Evolutionary conservation across 768 basidiomycete species (phyloP), one percentile per base, ranked within the genome.

Genomic region (Collybia mongolica): DNA sequence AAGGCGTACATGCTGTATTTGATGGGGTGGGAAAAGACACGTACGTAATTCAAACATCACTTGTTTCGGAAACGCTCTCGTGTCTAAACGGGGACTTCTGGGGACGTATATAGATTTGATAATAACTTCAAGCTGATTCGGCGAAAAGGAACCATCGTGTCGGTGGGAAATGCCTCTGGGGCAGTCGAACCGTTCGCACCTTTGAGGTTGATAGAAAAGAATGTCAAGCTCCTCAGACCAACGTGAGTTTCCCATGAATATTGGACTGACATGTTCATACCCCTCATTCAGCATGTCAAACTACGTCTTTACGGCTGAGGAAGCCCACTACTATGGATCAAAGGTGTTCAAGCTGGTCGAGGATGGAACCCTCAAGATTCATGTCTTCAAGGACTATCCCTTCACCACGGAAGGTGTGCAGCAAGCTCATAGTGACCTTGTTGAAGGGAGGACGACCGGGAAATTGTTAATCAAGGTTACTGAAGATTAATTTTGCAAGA

Each of bases 1-100:
- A 84, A 56, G 90, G 92, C 14, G 90, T 93, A 4, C 81, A 96
- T 54, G 95, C 83, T 14, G 80, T 93, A 19, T 96, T 88, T 60
- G 96, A 99, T 60, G 96, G 96, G 23, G 93, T 99, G n/a, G 96
- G 96, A 1, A 95, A 90, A 72, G 90, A 93, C 65, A 98, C 94
- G 81, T 95, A 69, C 51, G 88, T 75, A 18, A 29, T 14, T 8
- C 23, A 26, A n/a, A n/a, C n/a, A n/a, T n/a, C n/a, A n/a, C n/a
- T 8, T 1, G 15, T 20, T 22, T 14, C 14, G 7, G 32, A 32
- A 32, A 9, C 11, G 32, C 7, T 5, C 24, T 23, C 36, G 19
- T 49, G 9, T 32, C 49, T 39, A 41, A 14, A 44, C 32, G n/a
- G 18, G n/a, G 24, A 15, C 35, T 24, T n/a, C 42, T 40, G n/a